Evolutionary conservation across 768 basidiomycete genomes (phyloP), one percentile per base, ranked within the genome.

Genomic region (Phylloporus scabripes): DNA sequence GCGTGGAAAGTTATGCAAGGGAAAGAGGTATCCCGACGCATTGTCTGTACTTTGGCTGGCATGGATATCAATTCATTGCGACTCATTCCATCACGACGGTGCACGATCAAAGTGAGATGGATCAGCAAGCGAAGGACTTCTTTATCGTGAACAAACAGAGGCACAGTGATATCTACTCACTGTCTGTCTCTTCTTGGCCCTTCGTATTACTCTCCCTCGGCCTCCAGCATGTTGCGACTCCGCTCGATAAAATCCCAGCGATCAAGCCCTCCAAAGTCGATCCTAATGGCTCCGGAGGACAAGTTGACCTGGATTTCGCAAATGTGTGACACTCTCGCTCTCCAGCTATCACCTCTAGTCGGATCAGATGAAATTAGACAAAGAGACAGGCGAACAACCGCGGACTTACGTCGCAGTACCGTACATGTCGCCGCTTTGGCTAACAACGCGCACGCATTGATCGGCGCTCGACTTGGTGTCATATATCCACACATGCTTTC

Each of bases 281-380:
- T 82, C 50, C 72, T 80, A 75, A 89, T 75, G 7, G 74, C 76
- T 15, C 76, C 75, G 17, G 71, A 71, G 4, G 75, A 71, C 64
- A 88, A 73, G 55, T 77, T 83, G 57, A 83, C 78, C 58, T 88
- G 87, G 32, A 90, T 71, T 64, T 89, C 87, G 51, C 75, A 78
- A 6, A 90, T 77, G 59, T 86, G 85, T 20, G 80, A 71, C 2
- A 75, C 83, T 41, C 81, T 73, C 10, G 83, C 83, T 17, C 88
- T 79, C 87, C 87, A 91, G 56, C 86, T 91, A 59, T 91, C 88
- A 18, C 79, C 88, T 31, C 88, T 91, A 26, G 15, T 62, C 8
- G 28, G 24, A 26, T 36, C 50, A n/a, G 32, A 53, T 60, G 29
- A 49, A 45, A 42, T 36, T 44, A 14, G 21, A 5, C 28, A 23